A percentile compares a stretch with the other conserved stretches of the same genome.
Conservation (phyloP, 2,329 filamentous ascomycete species). For the Claviceps paspali region DNA sequence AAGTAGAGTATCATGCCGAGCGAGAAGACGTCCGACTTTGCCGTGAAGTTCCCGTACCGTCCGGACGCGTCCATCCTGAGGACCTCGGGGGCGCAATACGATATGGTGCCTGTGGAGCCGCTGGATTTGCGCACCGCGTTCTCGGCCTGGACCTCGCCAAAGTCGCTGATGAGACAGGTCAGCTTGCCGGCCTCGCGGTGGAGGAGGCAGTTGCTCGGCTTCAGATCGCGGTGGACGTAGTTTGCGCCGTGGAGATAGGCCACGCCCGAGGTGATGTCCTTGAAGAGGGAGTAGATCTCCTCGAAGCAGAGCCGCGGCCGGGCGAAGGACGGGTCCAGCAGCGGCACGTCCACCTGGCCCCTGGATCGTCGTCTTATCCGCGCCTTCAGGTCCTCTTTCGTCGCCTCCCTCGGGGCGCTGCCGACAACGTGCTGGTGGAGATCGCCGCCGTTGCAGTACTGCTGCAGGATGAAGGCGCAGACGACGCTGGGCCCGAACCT, state of each 20-base stretch:
- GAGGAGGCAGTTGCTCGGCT: conserved; percentile 87
- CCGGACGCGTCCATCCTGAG: conserved; percentile 54
- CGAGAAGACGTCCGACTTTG: conserved; percentile 96
- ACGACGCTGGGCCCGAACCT: conserved; percentile 83
- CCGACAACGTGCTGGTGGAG: conserved; percentile 77
- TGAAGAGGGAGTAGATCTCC: conserved; percentile 93
- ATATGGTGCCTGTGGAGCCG: conserved; percentile 88
- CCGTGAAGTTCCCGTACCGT: conserved; percentile 80
- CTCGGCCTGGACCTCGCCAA: conserved; percentile 86
- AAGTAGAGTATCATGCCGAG: conserved; percentile 98
- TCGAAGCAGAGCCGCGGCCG: conserved; percentile 51
- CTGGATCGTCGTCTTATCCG: conserved; percentile 70
- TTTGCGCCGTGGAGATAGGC: conserved; percentile 80
- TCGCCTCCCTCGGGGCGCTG: conserved; percentile 43
- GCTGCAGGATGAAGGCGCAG: conserved; percentile 91
- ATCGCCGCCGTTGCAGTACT: conserved; percentile 92
- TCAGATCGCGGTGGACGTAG: conserved; percentile 92
- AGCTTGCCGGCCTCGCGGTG: conserved; percentile 59
- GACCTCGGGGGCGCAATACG: conserved; percentile 93
- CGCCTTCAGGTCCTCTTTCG: conserved; percentile 78
- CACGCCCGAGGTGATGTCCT: conserved; percentile 82
- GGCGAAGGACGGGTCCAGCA: conserved; percentile 27
- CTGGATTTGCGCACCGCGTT: conserved; percentile 74
- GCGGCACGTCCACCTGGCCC: conserved; percentile 51
- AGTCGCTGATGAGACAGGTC: conserved; percentile 85